phyloP scores from a whole-genome alignment of 768 basidiomycete species.

The Candolleomyces eurysporus region DNA sequence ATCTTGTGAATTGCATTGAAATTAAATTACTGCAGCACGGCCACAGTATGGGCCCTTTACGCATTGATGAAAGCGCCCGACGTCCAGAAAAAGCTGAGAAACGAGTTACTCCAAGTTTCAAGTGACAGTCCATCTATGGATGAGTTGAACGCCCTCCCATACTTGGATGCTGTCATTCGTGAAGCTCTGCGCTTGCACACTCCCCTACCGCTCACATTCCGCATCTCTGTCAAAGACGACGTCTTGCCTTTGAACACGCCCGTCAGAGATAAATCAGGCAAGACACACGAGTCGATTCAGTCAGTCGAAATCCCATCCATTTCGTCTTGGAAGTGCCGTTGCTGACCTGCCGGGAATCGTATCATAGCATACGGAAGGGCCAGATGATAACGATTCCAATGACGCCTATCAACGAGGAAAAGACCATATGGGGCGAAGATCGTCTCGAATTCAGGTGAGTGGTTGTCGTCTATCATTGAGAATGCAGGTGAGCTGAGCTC shows the following conservation, averaged over 20 bases:
- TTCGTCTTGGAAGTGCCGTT: not conserved
- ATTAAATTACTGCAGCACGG: constrained; percentile 26
- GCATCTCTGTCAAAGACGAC: constrained; percentile 49
- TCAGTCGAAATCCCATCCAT: constrained; percentile 15
- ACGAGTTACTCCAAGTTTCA: constrained; percentile 48
- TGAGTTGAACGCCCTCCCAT: constrained; percentile 58
- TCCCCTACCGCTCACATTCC: constrained; percentile 43
- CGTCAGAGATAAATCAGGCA: constrained; percentile 42
- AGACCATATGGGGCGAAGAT: constrained; percentile 60
- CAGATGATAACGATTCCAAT: constrained; percentile 48
- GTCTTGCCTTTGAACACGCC: constrained; percentile 48
- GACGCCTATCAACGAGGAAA: constrained; percentile 45
- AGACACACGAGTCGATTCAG: constrained; percentile 35
- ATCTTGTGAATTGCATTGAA: not conserved
- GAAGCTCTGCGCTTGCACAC: constrained; percentile 58
- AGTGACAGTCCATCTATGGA: constrained; percentile 68
- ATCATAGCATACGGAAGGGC: constrained; percentile 37
- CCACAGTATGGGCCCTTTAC: constrained; percentile 57
- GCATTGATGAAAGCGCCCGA: constrained; percentile 46
- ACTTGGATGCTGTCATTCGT: constrained; percentile 61
- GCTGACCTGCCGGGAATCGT: not conserved
- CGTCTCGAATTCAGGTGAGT: constrained; percentile 53
- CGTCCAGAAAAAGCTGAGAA: constrained; percentile 53
- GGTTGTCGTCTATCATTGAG: too few species aligned
- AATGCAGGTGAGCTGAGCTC: too few species aligned